phyloP scores from a whole-genome alignment of 208 protist genomes.

The Leishmania tropica region DNA sequence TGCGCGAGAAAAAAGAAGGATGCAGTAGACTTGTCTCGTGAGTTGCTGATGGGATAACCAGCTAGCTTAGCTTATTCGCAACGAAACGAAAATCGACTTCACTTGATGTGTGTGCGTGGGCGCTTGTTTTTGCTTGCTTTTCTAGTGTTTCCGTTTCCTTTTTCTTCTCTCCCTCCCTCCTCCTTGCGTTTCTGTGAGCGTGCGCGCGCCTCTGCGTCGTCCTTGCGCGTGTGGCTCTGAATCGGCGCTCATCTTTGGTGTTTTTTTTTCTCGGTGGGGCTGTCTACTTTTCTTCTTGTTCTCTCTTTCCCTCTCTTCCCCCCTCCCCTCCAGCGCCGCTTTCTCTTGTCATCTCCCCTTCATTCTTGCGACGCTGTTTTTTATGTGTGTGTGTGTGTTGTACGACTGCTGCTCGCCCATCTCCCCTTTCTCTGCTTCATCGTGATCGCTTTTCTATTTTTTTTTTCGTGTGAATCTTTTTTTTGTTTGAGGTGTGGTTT shows the following conservation, averaged over 20 bases:
- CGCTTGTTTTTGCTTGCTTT: background rate
- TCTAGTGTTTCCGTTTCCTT: background rate
- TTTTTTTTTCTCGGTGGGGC: constrained; percentile 19
- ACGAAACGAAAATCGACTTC: background rate
- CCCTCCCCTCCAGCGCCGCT: background rate
- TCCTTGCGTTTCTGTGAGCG: background rate
- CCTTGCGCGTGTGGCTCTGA: constrained; percentile 1
- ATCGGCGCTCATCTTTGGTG: background rate
- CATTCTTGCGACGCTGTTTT: constrained; percentile 1
- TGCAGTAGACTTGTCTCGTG: background rate
- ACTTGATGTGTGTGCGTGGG: background rate
- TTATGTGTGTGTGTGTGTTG: background rate
- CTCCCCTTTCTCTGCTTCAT: background rate
- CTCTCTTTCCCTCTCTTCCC: constrained; percentile 1
- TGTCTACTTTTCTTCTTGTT: background rate
- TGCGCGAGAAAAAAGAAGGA: background rate
- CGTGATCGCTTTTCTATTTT: background rate
- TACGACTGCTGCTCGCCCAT: background rate
- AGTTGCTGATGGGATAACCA: background rate
- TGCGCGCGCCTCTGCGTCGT: constrained; percentile 15
- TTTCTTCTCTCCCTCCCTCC: background rate
- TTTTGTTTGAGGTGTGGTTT: constrained; percentile 1
- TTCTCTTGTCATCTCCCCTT: background rate
- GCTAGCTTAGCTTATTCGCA: background rate
- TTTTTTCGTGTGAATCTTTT: background rate